Evolutionary conservation across 176 grass and related monocot genomes (phyloP), one percentile per base, ranked within the genome.

Genomic region (Triticum urartu): DNA sequence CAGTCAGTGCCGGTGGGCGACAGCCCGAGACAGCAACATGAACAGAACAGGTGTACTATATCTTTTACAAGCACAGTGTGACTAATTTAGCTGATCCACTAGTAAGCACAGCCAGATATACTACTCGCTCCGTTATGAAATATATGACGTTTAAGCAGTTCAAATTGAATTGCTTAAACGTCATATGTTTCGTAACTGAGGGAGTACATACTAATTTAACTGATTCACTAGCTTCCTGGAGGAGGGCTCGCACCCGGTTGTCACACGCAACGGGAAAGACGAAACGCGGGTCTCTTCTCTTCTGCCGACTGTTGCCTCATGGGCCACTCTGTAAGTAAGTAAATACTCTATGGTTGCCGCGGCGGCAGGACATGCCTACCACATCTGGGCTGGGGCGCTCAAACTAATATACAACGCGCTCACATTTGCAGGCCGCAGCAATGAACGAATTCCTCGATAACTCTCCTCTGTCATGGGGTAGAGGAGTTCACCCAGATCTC

Each of bases 401-500:
- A 91, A 92, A 92, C 79, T 87, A 85, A 85, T 94, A 87, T 83
- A 90, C 69, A 62, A 63, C 26, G 74, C 86, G 76, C 89, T 78
- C 79, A 64, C 90, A 89, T 90, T 91, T 85, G 87, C 65, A 76
- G 77, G 75, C 61, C 79, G 65, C 52, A 88, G 70, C 85, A 91
- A 89, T 45, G 48, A 64, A 78, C 56, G 15, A 17, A 77, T 60
- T 76, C 81, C 71, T 42, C 15, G 14, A 52, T 40, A 7, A 26
- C 38, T 58, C 15, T 58, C 18, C 18, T 59, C 6, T 9, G 58
- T 84, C 81, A 95, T 14, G 96, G 96, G 24, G 97, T 99, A 17
- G 89, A 90, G 14, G 91, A 90, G 78, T 94, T 94, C 84, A 99
- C 97, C 75, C 89, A 94, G 86, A 97, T 99, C 72, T 97, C 97